phyloP scores from a whole-genome alignment of 148 eudicot genomes.

The Drosera capensis region DNA sequence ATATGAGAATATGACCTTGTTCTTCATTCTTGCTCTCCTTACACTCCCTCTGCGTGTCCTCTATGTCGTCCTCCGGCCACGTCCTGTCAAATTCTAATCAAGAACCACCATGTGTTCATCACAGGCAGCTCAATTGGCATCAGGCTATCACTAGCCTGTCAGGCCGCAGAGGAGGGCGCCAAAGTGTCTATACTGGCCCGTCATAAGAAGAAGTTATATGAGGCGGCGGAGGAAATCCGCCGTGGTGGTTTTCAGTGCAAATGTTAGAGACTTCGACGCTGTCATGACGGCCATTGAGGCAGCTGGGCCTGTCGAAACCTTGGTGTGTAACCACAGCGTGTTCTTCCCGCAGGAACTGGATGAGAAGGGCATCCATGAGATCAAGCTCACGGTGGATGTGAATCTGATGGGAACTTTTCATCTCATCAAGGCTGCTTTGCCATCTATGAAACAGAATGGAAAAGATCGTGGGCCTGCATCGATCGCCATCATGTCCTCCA shows the following conservation, averaged over 20 bases:
- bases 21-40: constrained; percentile 6
- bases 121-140: constrained; percentile 98
- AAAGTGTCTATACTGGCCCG: constrained; percentile 75
- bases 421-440: constrained; percentile 65
- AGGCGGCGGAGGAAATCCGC: constrained; percentile 38
- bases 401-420: constrained; percentile 64
- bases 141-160: constrained; percentile 72
- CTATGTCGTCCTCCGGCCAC: constrained; percentile 8
- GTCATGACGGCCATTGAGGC: constrained; percentile 41
- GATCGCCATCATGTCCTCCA: constrained; percentile 64
- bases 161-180: constrained; percentile 47
- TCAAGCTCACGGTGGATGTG: constrained; percentile 72
- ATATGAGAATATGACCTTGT: no score
- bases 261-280: constrained; percentile 50
- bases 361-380: constrained; percentile 38
- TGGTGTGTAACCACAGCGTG: constrained; percentile 82
- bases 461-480: constrained; percentile 40
- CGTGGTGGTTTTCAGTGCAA: constrained; percentile 45
- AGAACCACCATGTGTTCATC: constrained; percentile 79
- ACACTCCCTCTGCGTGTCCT: constrained; percentile 6
- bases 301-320: constrained; percentile 52
- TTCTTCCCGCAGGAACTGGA: constrained; percentile 42
- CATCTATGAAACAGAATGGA: constrained; percentile 39
- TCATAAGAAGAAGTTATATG: constrained; percentile 25
- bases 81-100: constrained; percentile 40